Base-by-base conservation (phyloP, 768 basidiomycete genomes). In the Termitomyces sp. region DNA sequence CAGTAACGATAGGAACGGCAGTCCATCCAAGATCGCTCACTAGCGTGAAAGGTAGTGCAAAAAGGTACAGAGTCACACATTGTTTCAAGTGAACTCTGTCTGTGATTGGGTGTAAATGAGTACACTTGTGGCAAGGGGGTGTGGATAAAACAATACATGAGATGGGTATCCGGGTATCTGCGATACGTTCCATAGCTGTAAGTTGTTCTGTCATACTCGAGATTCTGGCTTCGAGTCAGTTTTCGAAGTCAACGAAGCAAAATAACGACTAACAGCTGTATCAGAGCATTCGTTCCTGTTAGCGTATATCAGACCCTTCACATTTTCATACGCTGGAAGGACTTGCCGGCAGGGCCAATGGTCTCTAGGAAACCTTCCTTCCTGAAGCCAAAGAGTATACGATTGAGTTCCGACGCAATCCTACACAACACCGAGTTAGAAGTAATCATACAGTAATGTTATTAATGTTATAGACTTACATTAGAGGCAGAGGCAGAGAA, bases 71-170 rank as follows among this genome's bases (percentile, higher is more conserved):
- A 2, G 91, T 89, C n/a, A 96, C 92, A 65, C 90, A 92, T 87
- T 98, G 96, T 72, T 96, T 96, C 68, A 96, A 77, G 74, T 97
- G 95, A 61, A 98, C 90, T 44, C 91, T 86, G 67, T 94, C 90
- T 91, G 58, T 18, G 60, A 66, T 68, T 56, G 45, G n/a, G 54
- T 51, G 36, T 35, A 9, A 8, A 53, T 65, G 36, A 39, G 39
- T 44, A 52, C 24, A 33, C 12, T 32, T 40, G 7, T 13, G 46
- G 7, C 4, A 48, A 33, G 12, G 5, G 7, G 28, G 16, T 33
- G 28, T 36, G 49, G 60, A 36, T 28, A 54, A 18, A 35, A 24
- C 51, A 50, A 35, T 28, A 90, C 88, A 92, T 42, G 88, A 88
- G 44, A 84, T 75, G 20, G 91, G 92, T 54, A 94, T 91, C 0